A percentile compares a stretch with the other conserved stretches of the same genome.
phyloP scores from a whole-genome alignment of 306 rosid species.

The Corylus avellana region DNA sequence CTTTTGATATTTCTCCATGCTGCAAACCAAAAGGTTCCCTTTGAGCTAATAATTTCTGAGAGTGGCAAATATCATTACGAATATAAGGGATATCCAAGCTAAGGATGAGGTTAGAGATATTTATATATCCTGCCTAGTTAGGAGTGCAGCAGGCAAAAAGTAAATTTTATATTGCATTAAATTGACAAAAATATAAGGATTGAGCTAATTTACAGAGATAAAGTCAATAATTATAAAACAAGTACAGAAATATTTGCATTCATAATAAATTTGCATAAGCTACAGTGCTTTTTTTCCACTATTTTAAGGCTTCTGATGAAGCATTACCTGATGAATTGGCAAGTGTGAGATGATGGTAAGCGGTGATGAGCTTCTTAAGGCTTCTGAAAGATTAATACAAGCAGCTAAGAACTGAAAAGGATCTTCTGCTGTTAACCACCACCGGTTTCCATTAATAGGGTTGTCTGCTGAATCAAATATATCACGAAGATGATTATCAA shows the following conservation, averaged over 20 bases:
- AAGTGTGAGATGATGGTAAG: conserved; percentile 68
- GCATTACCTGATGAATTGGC: conserved; percentile 81
- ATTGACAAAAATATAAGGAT: background rate
- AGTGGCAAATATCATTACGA: background rate
- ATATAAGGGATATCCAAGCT: background rate
- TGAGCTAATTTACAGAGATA: background rate
- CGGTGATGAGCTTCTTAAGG: conserved; percentile 74
- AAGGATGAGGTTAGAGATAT: background rate
- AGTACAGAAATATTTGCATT: background rate
- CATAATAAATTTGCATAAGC: conserved; percentile 18
- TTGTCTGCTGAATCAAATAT: conserved; percentile 79
- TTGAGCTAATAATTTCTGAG: background rate
- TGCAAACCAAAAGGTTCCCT: background rate
- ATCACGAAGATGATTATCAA: conserved; percentile 65
- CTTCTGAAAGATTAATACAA: conserved; percentile 81
- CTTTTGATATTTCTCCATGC: background rate
- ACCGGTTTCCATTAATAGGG: conserved; percentile 71
- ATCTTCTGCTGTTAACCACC: conserved; percentile 94
- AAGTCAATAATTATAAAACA: background rate
- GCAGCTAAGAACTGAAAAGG: conserved; percentile 89
- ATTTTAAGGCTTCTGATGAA: conserved; percentile 14
- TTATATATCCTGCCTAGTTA: background rate
- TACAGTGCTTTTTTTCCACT: conserved; percentile 1
- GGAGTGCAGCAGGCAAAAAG: background rate
- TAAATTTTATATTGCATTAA: background rate